Percentiles rank a stretch among this genome's conserved stretches.
Conservation (phyloP, 2,329 filamentous ascomycete species). For the Seiridium unicorne region DNA sequence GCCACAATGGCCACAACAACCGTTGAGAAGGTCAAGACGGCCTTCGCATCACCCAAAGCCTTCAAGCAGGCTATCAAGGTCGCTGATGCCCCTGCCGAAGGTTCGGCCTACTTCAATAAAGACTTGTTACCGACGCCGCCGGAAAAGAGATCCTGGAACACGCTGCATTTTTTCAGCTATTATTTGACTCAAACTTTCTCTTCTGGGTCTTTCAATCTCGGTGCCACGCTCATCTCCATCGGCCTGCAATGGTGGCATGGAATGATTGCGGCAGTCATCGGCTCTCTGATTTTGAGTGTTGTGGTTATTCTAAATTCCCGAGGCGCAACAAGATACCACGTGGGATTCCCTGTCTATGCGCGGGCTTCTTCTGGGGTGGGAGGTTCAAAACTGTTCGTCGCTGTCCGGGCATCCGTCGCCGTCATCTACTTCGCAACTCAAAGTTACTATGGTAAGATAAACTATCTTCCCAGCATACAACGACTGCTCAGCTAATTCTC, state of each 20-base stretch:
- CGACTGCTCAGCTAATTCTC: neutral
- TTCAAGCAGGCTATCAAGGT: slow-evolving; percentile 14
- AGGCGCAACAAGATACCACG: slow-evolving; percentile 31
- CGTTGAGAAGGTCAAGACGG: slow-evolving; percentile 3
- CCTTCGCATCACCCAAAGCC: slow-evolving; percentile 13
- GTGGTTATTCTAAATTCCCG: slow-evolving; percentile 32
- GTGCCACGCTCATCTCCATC: slow-evolving; percentile 25
- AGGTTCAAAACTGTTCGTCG: slow-evolving; percentile 37
- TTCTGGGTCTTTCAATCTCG: slow-evolving; percentile 31
- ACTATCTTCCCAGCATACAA: neutral
- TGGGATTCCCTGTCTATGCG: slow-evolving; percentile 33
- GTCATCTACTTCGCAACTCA: slow-evolving; percentile 37
- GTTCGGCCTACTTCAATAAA: slow-evolving; percentile 20
- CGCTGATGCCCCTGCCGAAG: slow-evolving; percentile 7
- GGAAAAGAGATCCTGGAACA: slow-evolving; percentile 17
- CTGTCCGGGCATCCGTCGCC: slow-evolving; percentile 29
- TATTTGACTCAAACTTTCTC: slow-evolving; percentile 31
- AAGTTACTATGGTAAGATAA: slow-evolving; percentile 26
- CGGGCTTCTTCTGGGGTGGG: slow-evolving; percentile 32
- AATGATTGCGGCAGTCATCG: slow-evolving; percentile 28
- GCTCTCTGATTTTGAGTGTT: slow-evolving; percentile 26
- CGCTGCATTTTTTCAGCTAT: slow-evolving; percentile 29
- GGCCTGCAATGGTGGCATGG: slow-evolving; percentile 29
- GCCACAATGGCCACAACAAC: neutral
- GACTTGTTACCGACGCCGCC: slow-evolving; percentile 22